Percentiles rank a stretch among this genome's conserved stretches.
Conservation (phyloP, 2,329 filamentous ascomycete species). For the Paraconiothyrium brasiliense region DNA sequence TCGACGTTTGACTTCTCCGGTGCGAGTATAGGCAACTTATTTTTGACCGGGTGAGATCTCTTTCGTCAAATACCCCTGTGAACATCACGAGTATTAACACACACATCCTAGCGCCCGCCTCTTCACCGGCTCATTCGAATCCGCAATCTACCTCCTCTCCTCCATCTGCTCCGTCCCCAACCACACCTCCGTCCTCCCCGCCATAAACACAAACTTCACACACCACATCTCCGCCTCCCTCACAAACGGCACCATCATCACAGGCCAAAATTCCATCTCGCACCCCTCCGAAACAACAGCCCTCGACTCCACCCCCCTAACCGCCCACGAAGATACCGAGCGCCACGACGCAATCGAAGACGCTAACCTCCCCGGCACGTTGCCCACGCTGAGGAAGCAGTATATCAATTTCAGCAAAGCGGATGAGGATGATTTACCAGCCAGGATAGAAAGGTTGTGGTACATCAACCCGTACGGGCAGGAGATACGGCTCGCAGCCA, state of each 20-base stretch:
- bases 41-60: conserved; percentile 58
- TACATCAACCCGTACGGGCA: conserved; percentile 99
- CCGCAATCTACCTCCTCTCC: conserved; percentile 87
- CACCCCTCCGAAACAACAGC: conserved; percentile 43
- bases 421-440: conserved; percentile 76
- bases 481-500: conserved; percentile 86
- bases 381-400: conserved; percentile 80
- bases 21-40: conserved; percentile 62
- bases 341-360: conserved; percentile 76
- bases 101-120: conserved; percentile 72
- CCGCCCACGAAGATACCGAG: conserved; percentile 55
- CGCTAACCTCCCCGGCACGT: conserved; percentile 80
- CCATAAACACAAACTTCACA: conserved; percentile 93
- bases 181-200: conserved; percentile 81
- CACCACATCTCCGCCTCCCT: conserved; percentile 92
- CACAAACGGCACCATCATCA: conserved; percentile 78
- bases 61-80: too few species aligned
- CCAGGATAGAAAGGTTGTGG: conserved; percentile 84
- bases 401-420: conserved; percentile 84
- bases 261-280: conserved; percentile 78
- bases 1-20: conserved; percentile 60
- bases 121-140: conserved; percentile 92
- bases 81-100: conserved; percentile 19
- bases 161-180: conserved; percentile 86
- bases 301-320: conserved; percentile 30